These are phyloP conservation scores for Colletotrichum sp. DNA, from an alignment of 2,329 filamentous ascomycete species.

Conservation along the genomic window DNA sequence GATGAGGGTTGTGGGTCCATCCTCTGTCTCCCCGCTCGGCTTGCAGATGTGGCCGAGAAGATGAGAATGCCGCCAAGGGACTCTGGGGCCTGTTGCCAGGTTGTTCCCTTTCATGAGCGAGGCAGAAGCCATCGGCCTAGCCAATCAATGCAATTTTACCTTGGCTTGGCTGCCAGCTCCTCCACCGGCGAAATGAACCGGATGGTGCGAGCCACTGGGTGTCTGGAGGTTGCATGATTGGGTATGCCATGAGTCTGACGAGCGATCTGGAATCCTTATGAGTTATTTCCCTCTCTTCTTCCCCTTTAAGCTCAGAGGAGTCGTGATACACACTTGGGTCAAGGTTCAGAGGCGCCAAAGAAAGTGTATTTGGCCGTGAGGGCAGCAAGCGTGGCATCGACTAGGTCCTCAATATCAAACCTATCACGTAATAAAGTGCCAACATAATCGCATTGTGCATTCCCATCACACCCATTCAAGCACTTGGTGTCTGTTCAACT, in stretches of 20 bases:
- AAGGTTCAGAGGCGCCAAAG: neutral
- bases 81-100: no score
- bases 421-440: neutral
- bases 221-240: neutral
- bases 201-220: no score
- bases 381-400: neutral
- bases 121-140: no score
- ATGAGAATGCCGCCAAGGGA: no score
- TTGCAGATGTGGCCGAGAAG: no score
- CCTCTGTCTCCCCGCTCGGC: neutral
- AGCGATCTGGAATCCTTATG: neutral
- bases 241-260: neutral
- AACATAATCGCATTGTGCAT: rapidly evolving
- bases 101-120: no score
- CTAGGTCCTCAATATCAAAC: neutral
- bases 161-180: no score
- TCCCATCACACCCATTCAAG: neutral
- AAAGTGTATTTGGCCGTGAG: neutral
- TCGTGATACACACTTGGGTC: neutral
- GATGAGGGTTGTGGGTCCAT: neutral
- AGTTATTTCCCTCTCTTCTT: neutral
- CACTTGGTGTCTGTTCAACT: neutral
- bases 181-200: no score
- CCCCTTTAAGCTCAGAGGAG: neutral
- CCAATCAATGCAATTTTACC: no score